phyloP scores from a whole-genome alignment of 768 basidiomycete species.

The Paxillus ammoniavirescens region DNA sequence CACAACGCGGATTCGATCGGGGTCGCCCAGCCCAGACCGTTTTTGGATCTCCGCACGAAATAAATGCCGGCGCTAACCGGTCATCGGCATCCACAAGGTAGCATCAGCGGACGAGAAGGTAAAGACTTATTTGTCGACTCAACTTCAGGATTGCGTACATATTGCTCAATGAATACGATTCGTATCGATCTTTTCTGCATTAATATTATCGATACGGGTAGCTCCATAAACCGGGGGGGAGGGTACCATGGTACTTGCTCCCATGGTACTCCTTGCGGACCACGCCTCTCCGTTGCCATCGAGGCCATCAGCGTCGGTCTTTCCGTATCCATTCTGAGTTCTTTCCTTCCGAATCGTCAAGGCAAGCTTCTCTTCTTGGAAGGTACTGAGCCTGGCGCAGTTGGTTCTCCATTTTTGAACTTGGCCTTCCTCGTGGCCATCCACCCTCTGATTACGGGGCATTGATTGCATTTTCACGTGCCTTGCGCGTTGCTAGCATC shows the following conservation, averaged over 20 bases:
- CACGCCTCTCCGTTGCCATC: not conserved
- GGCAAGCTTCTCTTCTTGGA: not conserved
- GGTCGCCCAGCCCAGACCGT: conserved; percentile 36
- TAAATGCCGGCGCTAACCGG: conserved; percentile 22
- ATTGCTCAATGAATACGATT: not conserved
- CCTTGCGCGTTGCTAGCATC: conserved; percentile 20
- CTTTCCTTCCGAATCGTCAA: not conserved
- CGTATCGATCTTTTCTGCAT: not conserved
- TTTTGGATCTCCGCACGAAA: conserved; percentile 36
- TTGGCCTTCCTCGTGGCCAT: conserved; percentile 24
- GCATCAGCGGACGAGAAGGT: no score
- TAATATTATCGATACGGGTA: not conserved
- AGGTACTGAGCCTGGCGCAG: not conserved
- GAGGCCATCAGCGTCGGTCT: not conserved
- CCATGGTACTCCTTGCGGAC: not conserved
- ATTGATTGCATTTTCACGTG: conserved; percentile 30
- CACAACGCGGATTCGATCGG: conserved; percentile 37
- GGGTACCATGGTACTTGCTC: not conserved
- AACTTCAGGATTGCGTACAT: no score
- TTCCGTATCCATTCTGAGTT: not conserved
- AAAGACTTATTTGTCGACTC: no score
- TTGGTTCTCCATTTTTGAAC: conserved; percentile 11
- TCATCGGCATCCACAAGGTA: conserved; percentile 1
- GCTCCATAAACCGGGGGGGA: not conserved
- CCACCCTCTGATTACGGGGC: conserved; percentile 26